Conservation (phyloP, 2,329 filamentous ascomycete species). For the Penicillium sp. region DNA sequence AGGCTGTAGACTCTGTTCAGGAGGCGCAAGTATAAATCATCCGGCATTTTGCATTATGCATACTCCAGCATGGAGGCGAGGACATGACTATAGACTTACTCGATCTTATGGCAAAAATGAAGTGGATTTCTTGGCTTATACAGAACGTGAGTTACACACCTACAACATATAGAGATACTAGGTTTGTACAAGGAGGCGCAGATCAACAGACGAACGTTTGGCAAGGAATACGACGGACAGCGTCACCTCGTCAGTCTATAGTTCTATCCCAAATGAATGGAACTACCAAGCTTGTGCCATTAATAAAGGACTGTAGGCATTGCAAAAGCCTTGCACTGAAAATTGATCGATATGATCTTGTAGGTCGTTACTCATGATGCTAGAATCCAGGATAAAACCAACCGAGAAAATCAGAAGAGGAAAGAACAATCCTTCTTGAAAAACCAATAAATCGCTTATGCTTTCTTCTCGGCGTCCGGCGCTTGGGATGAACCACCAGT, state of each 20-base stretch:
- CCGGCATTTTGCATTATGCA: no score
- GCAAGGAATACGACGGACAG: not conserved
- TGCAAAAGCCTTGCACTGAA: not conserved
- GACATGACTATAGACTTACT: no score
- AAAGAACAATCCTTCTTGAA: not conserved
- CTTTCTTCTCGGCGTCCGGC: constrained; percentile 10
- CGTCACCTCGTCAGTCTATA: no score
- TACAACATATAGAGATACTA: no score
- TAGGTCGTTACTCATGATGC: constrained; percentile 21
- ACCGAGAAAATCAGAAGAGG: not conserved
- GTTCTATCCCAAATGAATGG: not conserved
- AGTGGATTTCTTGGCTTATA: no score
- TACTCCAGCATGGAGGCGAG: no score
- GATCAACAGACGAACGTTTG: no score
- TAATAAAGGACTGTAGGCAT: not conserved
- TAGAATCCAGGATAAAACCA: constrained; percentile 10
- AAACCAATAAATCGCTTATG: constrained; percentile 2
- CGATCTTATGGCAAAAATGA: no score
- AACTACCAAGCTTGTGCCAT: not conserved
- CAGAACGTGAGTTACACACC: no score
- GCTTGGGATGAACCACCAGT: constrained; percentile 6
- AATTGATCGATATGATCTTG: constrained; percentile 10
- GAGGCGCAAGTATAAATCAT: no score
- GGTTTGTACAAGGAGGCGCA: no score
- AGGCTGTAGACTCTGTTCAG: no score